Evolutionary conservation across 176 grass and related monocot species (phyloP).

Genomic region (Eragrostis curvula): DNA sequence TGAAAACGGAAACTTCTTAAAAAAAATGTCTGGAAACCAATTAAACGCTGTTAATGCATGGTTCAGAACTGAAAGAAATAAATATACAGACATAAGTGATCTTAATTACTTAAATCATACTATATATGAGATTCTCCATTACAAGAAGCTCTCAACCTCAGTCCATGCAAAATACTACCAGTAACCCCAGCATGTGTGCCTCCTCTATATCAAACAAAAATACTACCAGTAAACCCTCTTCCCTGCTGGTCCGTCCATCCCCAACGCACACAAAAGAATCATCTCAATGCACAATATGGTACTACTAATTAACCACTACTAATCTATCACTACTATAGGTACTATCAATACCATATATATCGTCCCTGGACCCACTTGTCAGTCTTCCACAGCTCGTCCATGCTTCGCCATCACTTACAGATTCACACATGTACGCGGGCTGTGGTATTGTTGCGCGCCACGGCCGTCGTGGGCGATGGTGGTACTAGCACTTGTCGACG

Average conservation of each 20-base stretch:
- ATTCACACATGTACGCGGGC: too few species aligned
- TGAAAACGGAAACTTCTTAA: too few species aligned
- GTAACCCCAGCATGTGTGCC: not conserved
- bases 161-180: not conserved
- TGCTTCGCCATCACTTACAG: not conserved
- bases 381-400: not conserved
- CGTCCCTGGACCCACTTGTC: not conserved
- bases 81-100: too few species aligned
- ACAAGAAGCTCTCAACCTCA: not conserved
- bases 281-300: not conserved
- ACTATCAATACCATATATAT: not conserved
- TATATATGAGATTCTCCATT: not conserved
- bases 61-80: too few species aligned
- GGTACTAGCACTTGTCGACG: constrained; percentile 53
- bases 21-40: too few species aligned
- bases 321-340: not conserved
- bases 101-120: too few species aligned
- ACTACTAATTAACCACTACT: not conserved
- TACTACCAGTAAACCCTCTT: not conserved
- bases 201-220: not conserved
- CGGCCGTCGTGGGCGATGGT: not conserved
- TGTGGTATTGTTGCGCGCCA: too few species aligned
- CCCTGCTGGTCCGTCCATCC: not conserved
- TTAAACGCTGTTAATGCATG: too few species aligned
- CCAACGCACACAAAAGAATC: not conserved